Percentiles rank a stretch among this genome's conserved stretches.
These are phyloP conservation scores for Plicaturopsis crispa DNA, from an alignment of 768 basidiomycete species.

Conservation along the genomic window DNA sequence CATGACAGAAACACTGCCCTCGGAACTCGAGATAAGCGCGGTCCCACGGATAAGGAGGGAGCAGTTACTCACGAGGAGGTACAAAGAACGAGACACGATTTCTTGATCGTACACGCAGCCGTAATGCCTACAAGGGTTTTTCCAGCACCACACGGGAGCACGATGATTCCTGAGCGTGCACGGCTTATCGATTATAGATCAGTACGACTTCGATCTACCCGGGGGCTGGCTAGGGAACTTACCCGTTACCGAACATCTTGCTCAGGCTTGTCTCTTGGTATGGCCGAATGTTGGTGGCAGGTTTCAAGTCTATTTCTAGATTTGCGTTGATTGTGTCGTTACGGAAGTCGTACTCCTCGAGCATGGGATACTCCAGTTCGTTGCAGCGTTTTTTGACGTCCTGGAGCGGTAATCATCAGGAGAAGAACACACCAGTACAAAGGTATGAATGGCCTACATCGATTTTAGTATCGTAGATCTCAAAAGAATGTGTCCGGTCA, in stretches of 20 bases:
- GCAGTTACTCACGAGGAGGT: slow-evolving; percentile 80
- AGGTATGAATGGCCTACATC: slow-evolving; percentile 49
- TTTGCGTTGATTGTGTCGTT: slow-evolving; percentile 96
- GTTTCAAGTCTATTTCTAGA: slow-evolving; percentile 97
- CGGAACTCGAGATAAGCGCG: background rate
- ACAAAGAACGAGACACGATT: slow-evolving; percentile 94
- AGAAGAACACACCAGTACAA: slow-evolving; percentile 1
- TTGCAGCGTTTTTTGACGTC: slow-evolving; percentile 96
- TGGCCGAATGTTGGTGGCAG: slow-evolving; percentile 92
- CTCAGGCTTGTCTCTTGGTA: slow-evolving; percentile 98
- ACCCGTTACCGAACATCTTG: slow-evolving; percentile 99
- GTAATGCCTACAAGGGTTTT: slow-evolving; percentile 99
- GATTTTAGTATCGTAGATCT: slow-evolving; percentile 90
- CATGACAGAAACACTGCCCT: slow-evolving; percentile 90
- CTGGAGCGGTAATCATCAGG: slow-evolving; percentile 28
- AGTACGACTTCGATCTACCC: background rate
- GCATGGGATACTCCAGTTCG: slow-evolving; percentile 94
- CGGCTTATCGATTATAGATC: slow-evolving; percentile 46
- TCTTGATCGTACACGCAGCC: slow-evolving; percentile 98
- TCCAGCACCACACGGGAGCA: slow-evolving; percentile 95
- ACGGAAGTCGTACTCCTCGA: slow-evolving; percentile 98
- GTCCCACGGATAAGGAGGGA: slow-evolving; percentile 4
- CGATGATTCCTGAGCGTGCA: slow-evolving; percentile 96
- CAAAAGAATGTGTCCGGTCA: slow-evolving; percentile 94
- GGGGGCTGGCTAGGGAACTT: slow-evolving; percentile 13